A percentile compares a stretch with the other conserved stretches of the same genome.
Conservation (phyloP, 371 early-diverging fungal species). For the Entomophthora muscae region DNA sequence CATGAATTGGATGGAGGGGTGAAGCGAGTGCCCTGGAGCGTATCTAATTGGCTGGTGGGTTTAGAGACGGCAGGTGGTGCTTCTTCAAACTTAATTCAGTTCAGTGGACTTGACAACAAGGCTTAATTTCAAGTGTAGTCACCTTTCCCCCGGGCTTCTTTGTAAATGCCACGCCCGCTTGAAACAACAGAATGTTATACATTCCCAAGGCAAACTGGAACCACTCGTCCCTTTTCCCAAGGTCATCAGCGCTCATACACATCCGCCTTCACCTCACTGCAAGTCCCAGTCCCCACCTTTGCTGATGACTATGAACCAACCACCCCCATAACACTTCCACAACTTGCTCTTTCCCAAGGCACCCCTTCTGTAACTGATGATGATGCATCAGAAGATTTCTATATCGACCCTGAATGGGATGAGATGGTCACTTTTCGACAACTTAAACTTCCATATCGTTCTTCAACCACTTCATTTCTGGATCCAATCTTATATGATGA, state of each 20-base stretch:
- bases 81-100: too few relatives aligned
- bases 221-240: background rate
- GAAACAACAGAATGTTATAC: background rate
- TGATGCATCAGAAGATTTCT: constrained; percentile 2
- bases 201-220: background rate
- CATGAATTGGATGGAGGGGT: too few relatives aligned
- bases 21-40: too few relatives aligned
- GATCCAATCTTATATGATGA: background rate
- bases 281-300: background rate
- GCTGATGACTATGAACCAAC: background rate
- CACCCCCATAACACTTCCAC: background rate
- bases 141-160: too few relatives aligned
- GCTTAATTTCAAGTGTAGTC: too few relatives aligned
- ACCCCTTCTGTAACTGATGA: constrained; percentile 1
- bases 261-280: background rate
- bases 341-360: background rate
- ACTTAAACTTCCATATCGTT: background rate
- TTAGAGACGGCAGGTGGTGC: too few relatives aligned
- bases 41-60: too few relatives aligned
- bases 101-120: too few relatives aligned
- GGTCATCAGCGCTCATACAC: background rate
- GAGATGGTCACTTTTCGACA: constrained; percentile 9
- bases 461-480: constrained; percentile 1
- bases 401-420: constrained; percentile 9
- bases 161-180: background rate